These are phyloP conservation scores for Sabuloglossum arenarium DNA, from an alignment of 495 filamentous ascomycete species.

Conservation along the genomic window DNA sequence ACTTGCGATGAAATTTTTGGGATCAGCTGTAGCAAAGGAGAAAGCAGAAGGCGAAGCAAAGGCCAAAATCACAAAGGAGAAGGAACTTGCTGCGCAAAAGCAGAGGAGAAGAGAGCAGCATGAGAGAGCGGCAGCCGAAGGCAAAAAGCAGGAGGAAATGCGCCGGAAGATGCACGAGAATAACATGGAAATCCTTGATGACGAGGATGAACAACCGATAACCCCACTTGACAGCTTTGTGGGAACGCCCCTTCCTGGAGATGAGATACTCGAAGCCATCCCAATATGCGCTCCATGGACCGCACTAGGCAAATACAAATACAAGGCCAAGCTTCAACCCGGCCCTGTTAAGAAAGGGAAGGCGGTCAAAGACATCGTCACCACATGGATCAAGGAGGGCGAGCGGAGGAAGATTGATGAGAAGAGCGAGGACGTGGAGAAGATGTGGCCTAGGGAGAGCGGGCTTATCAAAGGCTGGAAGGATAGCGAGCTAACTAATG, in stretches of 20 bases:
- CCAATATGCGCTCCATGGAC: constrained; percentile 81
- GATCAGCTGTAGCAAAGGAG: constrained; percentile 38
- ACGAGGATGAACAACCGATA: constrained; percentile 29
- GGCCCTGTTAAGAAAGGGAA: constrained; percentile 85
- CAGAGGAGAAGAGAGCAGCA: constrained; percentile 63
- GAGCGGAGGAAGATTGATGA: constrained; percentile 32
- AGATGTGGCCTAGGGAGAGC: constrained; percentile 60
- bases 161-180: constrained; percentile 29
- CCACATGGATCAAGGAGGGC: constrained; percentile 42
- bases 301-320: constrained; percentile 59
- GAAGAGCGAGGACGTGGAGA: constrained; percentile 39
- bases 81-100: constrained; percentile 40
- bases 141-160: constrained; percentile 38
- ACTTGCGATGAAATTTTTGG: constrained; percentile 62
- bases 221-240: constrained; percentile 52
- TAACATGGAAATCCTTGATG: constrained; percentile 22
- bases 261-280: constrained; percentile 78
- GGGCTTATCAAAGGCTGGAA: constrained; percentile 66
- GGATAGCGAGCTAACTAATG: constrained; percentile 60
- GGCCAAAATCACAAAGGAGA: constrained; percentile 33
- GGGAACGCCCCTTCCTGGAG: constrained; percentile 54
- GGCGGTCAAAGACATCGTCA: constrained; percentile 71
- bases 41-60: constrained; percentile 31
- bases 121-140: constrained; percentile 40
- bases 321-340: constrained; percentile 82